These are phyloP conservation scores for Kodamaea ohmeri DNA, from an alignment of 1,139 yeast species.

Conservation along the genomic window DNA sequence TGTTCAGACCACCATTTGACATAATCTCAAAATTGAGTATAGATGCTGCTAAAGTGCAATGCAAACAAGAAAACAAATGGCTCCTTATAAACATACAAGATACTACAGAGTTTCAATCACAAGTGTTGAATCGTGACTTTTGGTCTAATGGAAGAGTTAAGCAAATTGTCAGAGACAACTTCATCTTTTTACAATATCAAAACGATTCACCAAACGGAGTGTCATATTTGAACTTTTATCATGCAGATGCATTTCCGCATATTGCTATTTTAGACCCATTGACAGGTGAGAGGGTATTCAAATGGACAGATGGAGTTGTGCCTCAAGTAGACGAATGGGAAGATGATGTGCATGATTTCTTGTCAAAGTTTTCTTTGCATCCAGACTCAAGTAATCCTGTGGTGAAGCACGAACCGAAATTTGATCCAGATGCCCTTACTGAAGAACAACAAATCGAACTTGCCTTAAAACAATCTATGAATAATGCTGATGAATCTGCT, in stretches of 20 bases:
- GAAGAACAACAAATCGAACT: slow-evolving; percentile 84
- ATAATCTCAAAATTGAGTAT: slow-evolving; percentile 64
- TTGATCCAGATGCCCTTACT: slow-evolving; percentile 62
- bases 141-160: slow-evolving; percentile 80
- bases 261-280: slow-evolving; percentile 90
- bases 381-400: slow-evolving; percentile 69
- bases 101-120: slow-evolving; percentile 79
- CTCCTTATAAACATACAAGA: slow-evolving; percentile 86
- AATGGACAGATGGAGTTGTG: slow-evolving; percentile 62
- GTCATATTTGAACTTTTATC: slow-evolving; percentile 69
- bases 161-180: slow-evolving; percentile 59
- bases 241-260: slow-evolving; percentile 70
- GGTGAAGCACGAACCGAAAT: slow-evolving; percentile 49
- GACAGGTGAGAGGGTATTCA: slow-evolving; percentile 83
- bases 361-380: slow-evolving; percentile 62
- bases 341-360: slow-evolving; percentile 56
- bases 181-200: slow-evolving; percentile 80
- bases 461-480: slow-evolving; percentile 69
- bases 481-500: neutral
- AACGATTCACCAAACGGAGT: slow-evolving; percentile 72
- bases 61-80: slow-evolving; percentile 71
- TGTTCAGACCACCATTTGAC: slow-evolving; percentile 94
- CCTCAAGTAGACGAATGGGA: slow-evolving; percentile 61
- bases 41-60: slow-evolving; percentile 69
- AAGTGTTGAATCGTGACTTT: slow-evolving; percentile 85